Evolutionary conservation across 352 stramenopile species (phyloP), one percentile per base, ranked within the genome.

Genomic region (Phytophthora idaei): DNA sequence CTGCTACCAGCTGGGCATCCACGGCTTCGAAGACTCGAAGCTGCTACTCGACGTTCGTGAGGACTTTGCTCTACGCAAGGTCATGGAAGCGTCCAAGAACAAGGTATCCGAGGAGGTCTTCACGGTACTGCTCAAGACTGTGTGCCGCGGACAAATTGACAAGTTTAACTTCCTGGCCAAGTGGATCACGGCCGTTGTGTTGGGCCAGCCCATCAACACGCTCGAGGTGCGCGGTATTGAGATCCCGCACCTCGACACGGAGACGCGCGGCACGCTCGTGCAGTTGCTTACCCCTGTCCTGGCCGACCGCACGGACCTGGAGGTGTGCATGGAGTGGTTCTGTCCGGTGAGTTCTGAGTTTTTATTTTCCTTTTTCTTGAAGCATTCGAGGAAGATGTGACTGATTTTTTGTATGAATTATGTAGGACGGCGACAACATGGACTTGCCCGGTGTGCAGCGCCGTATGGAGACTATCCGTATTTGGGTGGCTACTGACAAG

Each of bases 261-360:
- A 92, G 42, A 91, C 85, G n/a, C 86, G 86, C 37, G 73, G 71
- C 37, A 90, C 78, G 25, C 76, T 96, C 21, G 86, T 92, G 37
- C 69, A 88, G 67, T 66, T 94, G 59, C 73, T 94, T 31, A 96
- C 85, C n/a, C 88, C 88, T 5, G 83, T 93, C 53, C 71, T 94
- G 0, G 84, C 88, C 9, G 83, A 96, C 59, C 88, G 86, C 48
- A 91, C 77, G 11, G 88, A 96, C 62, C 60, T 96, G 0, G 86
- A 94, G 64, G 84, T 96, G 28, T 94, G 83, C 66, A 93, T 96
- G 85, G 88, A 96, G 56, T 94, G 88, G 88, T 94, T 96, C 69
- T 88, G 79, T 15, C 86, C 85, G 46, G 84, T 93, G 77, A 32
- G 67, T 77, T 37, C 21, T 66, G 49, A 47, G 67, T 80, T 37